Base-by-base conservation (phyloP, 2,329 filamentous ascomycete species). In the Thermothelomyces thermophilus region DNA sequence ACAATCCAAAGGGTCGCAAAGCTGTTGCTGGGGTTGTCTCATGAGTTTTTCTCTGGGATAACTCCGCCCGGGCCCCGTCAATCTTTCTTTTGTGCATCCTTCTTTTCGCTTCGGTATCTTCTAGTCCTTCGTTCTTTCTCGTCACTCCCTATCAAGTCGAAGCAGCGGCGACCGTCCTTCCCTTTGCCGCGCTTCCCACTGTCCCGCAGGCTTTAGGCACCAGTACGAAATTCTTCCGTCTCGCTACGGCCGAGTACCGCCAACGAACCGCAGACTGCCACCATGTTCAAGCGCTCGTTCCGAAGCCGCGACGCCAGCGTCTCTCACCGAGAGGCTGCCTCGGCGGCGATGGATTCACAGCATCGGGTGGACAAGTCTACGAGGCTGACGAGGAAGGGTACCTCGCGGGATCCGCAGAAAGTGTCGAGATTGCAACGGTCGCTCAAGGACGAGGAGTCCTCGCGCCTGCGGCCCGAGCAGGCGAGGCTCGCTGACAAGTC, bases 201-300 rank as follows among this genome's bases (percentile, higher is more conserved):
- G 51, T 61, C 54, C 61, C 57, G 58, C 57, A 33, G n/a, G n/a
- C 55, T 60, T 62, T 63, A 56, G 63, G 59, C 34, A 19, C 19
- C 63, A 60, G 58, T 56, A 56, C 57, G 52, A 49, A 51, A 51
- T 42, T 44, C 33, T 48, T 43, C 57, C 52, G 50, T 53, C 57
- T 50, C 45, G 48, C 48, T 65, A 56, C 62, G 39, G 51, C 55
- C 56, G 35, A 58, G 41, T 40, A 50, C 45, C 46, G n/a, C 39
- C 44, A 22, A 40, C 30, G 46, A 41, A 60, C 68, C 69, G 68
- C 68, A 67, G 65, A 52, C 59, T 64, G 53, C 66, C 73, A 75
- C 67, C 70, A 95, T 95, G 88, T 95, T 95, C 78, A 94, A 90
- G 75, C 88, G 88, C 68, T 90, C 90, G 65, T 90, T 93, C 73